These are phyloP conservation scores for Salvia miltiorrhiza DNA, from an alignment of 257 asterid species.

Conservation along the genomic window DNA sequence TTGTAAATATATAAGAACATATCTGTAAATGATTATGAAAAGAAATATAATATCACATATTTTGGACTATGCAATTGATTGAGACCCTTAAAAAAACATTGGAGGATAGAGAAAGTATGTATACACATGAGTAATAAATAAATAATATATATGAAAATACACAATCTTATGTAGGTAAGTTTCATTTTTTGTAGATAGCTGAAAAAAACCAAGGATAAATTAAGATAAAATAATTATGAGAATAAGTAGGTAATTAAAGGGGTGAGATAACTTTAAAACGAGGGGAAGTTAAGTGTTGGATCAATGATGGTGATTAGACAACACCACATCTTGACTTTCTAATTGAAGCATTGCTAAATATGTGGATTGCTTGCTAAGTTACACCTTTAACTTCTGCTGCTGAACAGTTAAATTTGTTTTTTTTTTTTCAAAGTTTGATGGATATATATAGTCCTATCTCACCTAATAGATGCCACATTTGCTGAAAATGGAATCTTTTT, in stretches of 20 bases:
- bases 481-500: neutral
- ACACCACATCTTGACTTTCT: constrained; percentile 19
- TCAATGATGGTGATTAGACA: constrained; percentile 22
- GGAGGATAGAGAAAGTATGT: neutral
- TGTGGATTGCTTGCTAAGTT: constrained; percentile 21
- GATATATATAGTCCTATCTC: neutral
- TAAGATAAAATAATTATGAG: constrained; percentile 2
- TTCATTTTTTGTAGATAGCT: neutral
- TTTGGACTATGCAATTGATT: no score
- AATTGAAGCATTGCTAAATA: constrained; percentile 26
- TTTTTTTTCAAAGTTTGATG: constrained; percentile 15
- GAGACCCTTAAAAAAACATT: no score
- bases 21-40: no score
- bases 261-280: constrained; percentile 22
- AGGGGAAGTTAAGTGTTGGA: constrained; percentile 11
- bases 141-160: neutral
- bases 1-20: no score
- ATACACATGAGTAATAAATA: no score
- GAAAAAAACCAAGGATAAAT: neutral
- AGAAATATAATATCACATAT: no score
- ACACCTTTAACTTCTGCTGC: neutral
- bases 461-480: constrained; percentile 16
- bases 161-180: neutral
- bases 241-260: neutral
- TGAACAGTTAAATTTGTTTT: constrained; percentile 4